Evolutionary conservation across 495 filamentous ascomycete species (phyloP).

Genomic region (Podospora anserina): DNA sequence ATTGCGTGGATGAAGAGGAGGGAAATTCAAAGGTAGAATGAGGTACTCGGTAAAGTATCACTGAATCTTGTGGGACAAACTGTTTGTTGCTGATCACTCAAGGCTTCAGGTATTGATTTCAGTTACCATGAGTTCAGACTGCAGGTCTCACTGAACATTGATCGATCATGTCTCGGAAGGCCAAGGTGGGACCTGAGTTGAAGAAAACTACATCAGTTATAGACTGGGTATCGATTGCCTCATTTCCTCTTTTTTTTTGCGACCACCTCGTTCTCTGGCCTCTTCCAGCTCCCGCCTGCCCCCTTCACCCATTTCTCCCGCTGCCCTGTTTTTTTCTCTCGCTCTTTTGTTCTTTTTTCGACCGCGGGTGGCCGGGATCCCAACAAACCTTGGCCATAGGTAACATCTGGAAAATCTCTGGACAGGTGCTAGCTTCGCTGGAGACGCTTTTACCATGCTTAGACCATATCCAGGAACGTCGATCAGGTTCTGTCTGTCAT

Average conservation of each 20-base stretch:
- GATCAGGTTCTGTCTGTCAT: background rate
- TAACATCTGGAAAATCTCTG: background rate
- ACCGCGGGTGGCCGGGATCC: background rate
- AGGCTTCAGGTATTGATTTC: background rate
- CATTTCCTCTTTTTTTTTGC: background rate
- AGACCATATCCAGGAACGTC: background rate
- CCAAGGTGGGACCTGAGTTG: constrained; percentile 1
- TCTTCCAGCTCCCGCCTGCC: background rate
- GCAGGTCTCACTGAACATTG: background rate
- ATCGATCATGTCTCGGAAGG: background rate
- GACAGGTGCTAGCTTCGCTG: background rate
- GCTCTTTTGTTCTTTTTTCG: background rate
- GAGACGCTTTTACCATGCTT: background rate
- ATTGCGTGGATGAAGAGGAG: background rate
- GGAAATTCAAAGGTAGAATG: background rate
- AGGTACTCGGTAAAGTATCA: constrained; percentile 11
- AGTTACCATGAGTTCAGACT: background rate
- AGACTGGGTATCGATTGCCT: constrained; percentile 1
- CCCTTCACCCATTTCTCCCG: background rate
- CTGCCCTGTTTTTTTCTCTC: constrained; percentile 8
- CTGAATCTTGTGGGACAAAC: constrained; percentile 1
- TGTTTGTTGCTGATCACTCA: background rate
- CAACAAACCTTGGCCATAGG: background rate
- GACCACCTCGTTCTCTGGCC: background rate
- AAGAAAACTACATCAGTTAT: constrained; percentile 7